Percentiles rank a stretch among this genome's conserved stretches.
Conservation (phyloP, 176 grass and related monocot genomes). For the Melocanna baccifera region DNA sequence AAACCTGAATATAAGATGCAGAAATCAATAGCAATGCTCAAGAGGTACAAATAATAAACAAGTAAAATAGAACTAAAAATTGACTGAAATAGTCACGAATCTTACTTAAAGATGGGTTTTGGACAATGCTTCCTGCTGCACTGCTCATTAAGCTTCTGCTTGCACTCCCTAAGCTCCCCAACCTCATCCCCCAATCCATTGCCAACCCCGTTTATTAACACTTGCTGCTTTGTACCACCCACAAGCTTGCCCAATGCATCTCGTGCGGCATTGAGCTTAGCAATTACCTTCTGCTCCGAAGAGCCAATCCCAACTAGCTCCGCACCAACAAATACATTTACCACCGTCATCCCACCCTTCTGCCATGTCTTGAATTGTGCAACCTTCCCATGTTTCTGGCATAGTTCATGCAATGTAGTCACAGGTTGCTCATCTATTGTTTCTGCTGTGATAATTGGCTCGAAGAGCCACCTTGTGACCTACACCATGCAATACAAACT, state of each 20-base stretch:
- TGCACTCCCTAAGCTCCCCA: conserved; percentile 57
- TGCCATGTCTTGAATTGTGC: conserved; percentile 54
- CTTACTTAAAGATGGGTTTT: conserved; percentile 75
- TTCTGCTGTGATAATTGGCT: conserved; percentile 75
- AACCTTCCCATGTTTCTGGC: conserved; percentile 67
- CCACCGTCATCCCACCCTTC: conserved; percentile 42
- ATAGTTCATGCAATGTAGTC: conserved; percentile 56
- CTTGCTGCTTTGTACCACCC: neutral
- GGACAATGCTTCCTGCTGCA: conserved; percentile 57
- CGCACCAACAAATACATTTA: conserved; percentile 57
- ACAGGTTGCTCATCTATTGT: conserved; percentile 78
- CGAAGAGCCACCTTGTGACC: conserved; percentile 60
- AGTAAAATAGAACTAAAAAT: neutral
- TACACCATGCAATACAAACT: conserved; percentile 23
- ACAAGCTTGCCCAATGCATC: conserved; percentile 64
- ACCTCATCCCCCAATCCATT: conserved; percentile 7
- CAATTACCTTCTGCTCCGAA: conserved; percentile 71
- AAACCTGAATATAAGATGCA: neutral
- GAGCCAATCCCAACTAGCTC: conserved; percentile 57
- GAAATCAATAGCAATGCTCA: neutral
- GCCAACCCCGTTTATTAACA: neutral
- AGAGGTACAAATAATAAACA: neutral
- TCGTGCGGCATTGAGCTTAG: conserved; percentile 74
- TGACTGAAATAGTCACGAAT: conserved; percentile 8
- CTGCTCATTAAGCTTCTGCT: conserved; percentile 66